Percentiles rank a stretch among this genome's conserved stretches.
Conservation (phyloP, 805 yeast genomes). For the Saccharomycopsis babjevae region DNA sequence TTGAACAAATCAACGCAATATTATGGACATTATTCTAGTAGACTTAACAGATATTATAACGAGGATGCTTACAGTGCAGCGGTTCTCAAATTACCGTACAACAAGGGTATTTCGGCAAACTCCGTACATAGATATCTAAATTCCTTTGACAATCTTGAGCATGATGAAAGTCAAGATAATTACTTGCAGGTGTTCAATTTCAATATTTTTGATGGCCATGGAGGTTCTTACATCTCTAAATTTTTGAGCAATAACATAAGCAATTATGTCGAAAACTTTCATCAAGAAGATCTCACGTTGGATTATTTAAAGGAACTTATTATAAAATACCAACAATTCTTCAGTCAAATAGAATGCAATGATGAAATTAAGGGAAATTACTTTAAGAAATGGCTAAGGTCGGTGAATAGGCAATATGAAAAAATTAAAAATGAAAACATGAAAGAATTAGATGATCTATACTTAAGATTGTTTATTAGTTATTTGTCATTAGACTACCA, state of each 20-base stretch:
- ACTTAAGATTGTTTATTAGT: slow-evolving; percentile 49
- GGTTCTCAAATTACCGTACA: slow-evolving; percentile 39
- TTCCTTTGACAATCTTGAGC: background rate
- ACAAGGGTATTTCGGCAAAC: background rate
- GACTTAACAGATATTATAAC: slow-evolving; percentile 68
- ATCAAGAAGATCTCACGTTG: slow-evolving; percentile 24
- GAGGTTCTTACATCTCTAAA: slow-evolving; percentile 67
- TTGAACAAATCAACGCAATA: slow-evolving; percentile 52
- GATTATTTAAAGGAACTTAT: slow-evolving; percentile 36
- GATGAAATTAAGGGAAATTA: slow-evolving; percentile 41
- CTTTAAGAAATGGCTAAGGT: slow-evolving; percentile 69
- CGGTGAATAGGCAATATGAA: slow-evolving; percentile 29
- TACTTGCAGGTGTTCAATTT: slow-evolving; percentile 46
- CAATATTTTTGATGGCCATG: slow-evolving; percentile 90
- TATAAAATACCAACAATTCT: slow-evolving; percentile 42
- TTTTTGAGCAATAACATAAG: slow-evolving; percentile 48
- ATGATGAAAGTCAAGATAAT: background rate
- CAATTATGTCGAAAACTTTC: slow-evolving; percentile 37
- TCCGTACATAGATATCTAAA: slow-evolving; percentile 8
- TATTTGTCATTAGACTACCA: slow-evolving; percentile 58
- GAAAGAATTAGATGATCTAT: slow-evolving; percentile 42
- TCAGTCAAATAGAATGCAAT: slow-evolving; percentile 29
- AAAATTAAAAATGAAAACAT: slow-evolving; percentile 24
- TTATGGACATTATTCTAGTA: slow-evolving; percentile 66
- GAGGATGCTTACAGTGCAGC: slow-evolving; percentile 74